Base-by-base conservation (phyloP, 169 alveolate species). In the Cryptosporidium felis region DNA sequence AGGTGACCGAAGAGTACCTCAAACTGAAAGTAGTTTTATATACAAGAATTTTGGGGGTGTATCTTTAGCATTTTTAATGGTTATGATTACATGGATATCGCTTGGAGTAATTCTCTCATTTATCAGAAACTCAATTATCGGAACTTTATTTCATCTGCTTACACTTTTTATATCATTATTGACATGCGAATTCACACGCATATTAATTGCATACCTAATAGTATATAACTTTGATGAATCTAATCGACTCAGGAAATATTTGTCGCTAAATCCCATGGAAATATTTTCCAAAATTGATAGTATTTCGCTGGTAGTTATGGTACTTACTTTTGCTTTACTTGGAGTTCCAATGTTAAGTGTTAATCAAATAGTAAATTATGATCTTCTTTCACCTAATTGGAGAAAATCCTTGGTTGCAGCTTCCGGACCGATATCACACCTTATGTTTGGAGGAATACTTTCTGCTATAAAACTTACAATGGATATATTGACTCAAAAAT, bases 281-380 rank as follows among this genome's bases (percentile, higher is more conserved):
- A 28, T 65, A 47, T 6, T 65, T 28, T 46, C 81, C 3, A 8
- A 21, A 0, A 18, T 45, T 45, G 42, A 46, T 14, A 30, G 23
- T 65, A 42, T 30, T 26, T 65, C 62, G 44, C 23, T 46, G 23
- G 36, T 16, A 30, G 6, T 46, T 2, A 46, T 46, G 81, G 44
- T 18, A 23, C 5, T n/a, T 0, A 28, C 46, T 16, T 32, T 46
- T 28, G 1, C 34, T 10, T 30, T 65, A 21, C 28, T 46, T 1
- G 63, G 62, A 28, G 8, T 65, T 23, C 38, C 63, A 4, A 44
- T 30, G 63, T 30, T 46, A 49, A 47, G 14, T 38, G 18, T 47
- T 38, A 62, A 62, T n/a, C 51, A 65, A 65, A 14, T 49, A 26
- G 45, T 46, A n/a, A n/a, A 65, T 1, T 65, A 44, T 21, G 63